Base-by-base conservation (phyloP, 163 green algal genomes). In the Scenedesmus sp. region DNA sequence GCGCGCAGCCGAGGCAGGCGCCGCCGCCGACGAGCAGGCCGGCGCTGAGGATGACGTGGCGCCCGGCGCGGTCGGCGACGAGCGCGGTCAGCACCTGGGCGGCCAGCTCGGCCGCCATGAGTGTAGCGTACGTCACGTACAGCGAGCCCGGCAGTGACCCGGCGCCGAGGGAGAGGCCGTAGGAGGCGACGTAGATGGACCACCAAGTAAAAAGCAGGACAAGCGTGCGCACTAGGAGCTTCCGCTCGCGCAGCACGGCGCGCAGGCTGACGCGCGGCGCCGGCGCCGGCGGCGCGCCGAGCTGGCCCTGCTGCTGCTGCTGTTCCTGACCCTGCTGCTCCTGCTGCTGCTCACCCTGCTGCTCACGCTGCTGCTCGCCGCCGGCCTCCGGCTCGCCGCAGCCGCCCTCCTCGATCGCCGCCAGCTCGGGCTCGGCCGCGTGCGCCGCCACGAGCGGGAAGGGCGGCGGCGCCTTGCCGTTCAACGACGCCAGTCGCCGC, bases 11-110 rank as follows among this genome's bases (percentile, higher is more conserved):
- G 17, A 83, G 47, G 75, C 81, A 86, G n/a, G 75, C 60, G 3
- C 33, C 57, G 45, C 81, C 81, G 44, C 69, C 70, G 36, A 86
- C 56, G 33, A 86, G 75, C 67, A 86, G 73, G 53, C 54, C 54
- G 7, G 11, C 33, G 3, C 26, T 39, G 26, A 63, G 54, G 54
- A 63, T 63, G 54, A 63, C 54, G 54, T 63, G 54, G 54, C 54
- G 54, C 2, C 54, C 54, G 26, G 65, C 48, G 29, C 50, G 60
- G 47, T 75, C 65, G 33, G 29, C 65, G 9, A 75, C 15, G 2
- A 75, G 15, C 2, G 56, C 51, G 20, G 65, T 75, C 28, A 39
- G 47, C 47, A 75, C 48, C 65, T 63, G 65, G 28, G 65, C 65
- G 26, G 7, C 9, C 24, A 75, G 45, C 47, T 75, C 65, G 13